A percentile compares a stretch with the other conserved stretches of the same genome.
phyloP scores from a whole-genome alignment of 208 protist species.

The Porcisia hertigi region DNA sequence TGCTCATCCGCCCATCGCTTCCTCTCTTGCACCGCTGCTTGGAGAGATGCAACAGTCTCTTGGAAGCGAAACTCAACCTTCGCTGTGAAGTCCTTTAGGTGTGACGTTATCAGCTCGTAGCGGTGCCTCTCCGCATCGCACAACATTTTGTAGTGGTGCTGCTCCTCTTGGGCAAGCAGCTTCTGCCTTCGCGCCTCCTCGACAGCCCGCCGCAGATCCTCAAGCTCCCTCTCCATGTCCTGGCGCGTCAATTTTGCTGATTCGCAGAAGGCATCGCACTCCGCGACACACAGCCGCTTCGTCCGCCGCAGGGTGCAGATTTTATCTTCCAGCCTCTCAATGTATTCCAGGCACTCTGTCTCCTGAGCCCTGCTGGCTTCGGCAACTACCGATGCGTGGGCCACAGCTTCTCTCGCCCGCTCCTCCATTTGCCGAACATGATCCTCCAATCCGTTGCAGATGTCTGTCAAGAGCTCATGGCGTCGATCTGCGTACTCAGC shows the following conservation, averaged over 20 bases:
- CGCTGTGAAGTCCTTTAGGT: background rate
- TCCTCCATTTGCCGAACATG: constrained; percentile 15
- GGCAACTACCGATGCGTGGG: constrained; percentile 2
- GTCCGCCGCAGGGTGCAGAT: constrained; percentile 7
- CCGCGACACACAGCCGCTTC: background rate
- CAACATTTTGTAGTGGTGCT: background rate
- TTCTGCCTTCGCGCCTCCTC: background rate
- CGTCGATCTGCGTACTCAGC: constrained; percentile 14
- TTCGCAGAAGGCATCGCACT: constrained; percentile 4
- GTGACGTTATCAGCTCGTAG: constrained; percentile 1
- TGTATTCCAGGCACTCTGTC: constrained; percentile 7
- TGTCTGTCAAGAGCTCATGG: background rate
- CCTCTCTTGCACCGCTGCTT: constrained; percentile 13
- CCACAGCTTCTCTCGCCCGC: constrained; percentile 10
- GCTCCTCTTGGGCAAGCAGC: background rate
- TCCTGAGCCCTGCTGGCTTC: constrained; percentile 11
- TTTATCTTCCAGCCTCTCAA: constrained; percentile 2
- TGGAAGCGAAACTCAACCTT: constrained; percentile 17
- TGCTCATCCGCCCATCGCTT: constrained; percentile 25
- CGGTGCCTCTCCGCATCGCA: background rate
- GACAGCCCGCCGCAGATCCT: background rate
- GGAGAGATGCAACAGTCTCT: constrained; percentile 7
- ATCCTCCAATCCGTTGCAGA: constrained; percentile 13
- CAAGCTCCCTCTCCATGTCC: constrained; percentile 11
- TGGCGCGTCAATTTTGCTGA: background rate